These are phyloP conservation scores for Prunus mira DNA, from an alignment of 306 rosid genomes.

Conservation along the genomic window DNA sequence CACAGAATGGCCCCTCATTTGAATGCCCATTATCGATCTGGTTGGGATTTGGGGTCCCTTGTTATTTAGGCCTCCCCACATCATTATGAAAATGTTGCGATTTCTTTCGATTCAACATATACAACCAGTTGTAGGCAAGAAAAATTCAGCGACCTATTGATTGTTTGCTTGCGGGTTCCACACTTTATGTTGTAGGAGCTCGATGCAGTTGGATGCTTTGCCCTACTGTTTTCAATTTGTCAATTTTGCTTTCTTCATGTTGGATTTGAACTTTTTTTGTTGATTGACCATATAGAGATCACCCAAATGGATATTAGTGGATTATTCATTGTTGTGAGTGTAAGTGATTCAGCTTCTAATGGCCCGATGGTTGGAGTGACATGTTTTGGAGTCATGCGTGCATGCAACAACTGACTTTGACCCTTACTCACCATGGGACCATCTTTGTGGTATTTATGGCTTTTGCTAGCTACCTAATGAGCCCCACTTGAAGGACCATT, in stretches of 20 bases:
- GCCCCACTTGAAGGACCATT: not conserved
- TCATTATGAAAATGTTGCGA: not conserved
- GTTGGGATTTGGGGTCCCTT: slow-evolving; percentile 19
- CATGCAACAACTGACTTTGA: slow-evolving; percentile 8
- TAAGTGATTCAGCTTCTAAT: not conserved
- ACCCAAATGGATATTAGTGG: not conserved
- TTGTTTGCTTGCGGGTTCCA: not conserved
- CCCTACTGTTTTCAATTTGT: not conserved
- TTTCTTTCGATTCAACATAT: not conserved
- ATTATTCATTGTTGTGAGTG: not conserved
- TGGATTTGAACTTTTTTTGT: not conserved
- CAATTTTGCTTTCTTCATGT: not conserved
- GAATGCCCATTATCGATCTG: slow-evolving; percentile 13
- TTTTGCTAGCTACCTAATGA: not conserved
- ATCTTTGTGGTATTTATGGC: not conserved
- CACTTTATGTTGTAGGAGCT: not conserved
- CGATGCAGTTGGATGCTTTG: not conserved
- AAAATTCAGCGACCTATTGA: no score
- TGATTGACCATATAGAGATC: not conserved
- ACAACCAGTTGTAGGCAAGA: not conserved
- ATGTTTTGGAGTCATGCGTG: slow-evolving; percentile 10
- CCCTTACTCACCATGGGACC: slow-evolving; percentile 17
- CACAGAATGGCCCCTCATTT: slow-evolving; percentile 21
- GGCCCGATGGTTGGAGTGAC: not conserved
- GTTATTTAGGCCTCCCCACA: not conserved